phyloP scores from a whole-genome alignment of 2,329 filamentous ascomycete species.

The Colletotrichum sp. region DNA sequence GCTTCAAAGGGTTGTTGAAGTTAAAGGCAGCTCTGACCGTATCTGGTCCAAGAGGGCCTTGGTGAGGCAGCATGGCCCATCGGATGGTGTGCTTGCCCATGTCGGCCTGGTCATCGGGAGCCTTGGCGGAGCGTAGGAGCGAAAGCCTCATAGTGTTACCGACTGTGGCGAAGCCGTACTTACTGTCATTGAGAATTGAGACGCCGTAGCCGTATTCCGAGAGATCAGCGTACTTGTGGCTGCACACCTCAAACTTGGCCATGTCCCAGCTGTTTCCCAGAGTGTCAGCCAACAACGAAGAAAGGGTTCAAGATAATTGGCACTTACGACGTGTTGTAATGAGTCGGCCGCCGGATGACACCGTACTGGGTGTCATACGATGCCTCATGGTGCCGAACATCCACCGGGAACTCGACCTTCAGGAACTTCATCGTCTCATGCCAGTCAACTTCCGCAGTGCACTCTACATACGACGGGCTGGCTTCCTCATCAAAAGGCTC shows the following conservation, averaged over 20 bases:
- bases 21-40: conserved; percentile 69
- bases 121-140: conserved; percentile 69
- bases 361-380: conserved; percentile 74
- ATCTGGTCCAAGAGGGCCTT: conserved; percentile 56
- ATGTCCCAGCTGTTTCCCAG: conserved; percentile 62
- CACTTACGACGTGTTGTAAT: conserved; percentile 68
- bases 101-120: conserved; percentile 72
- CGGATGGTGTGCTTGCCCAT: conserved; percentile 71
- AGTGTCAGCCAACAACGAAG: fast-evolving
- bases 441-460: conserved; percentile 70
- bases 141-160: conserved; percentile 73
- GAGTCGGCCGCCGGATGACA: conserved; percentile 68
- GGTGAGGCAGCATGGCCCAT: conserved; percentile 71
- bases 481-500: conserved; percentile 36
- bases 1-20: conserved; percentile 68
- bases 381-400: conserved; percentile 68
- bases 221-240: conserved; percentile 76
- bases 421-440: conserved; percentile 73
- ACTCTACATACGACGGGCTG: conserved; percentile 57
- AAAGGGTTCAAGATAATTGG: fast-evolving
- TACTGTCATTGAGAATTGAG: conserved; percentile 72
- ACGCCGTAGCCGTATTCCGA: conserved; percentile 74
- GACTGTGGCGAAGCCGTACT: conserved; percentile 72
- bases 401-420: conserved; percentile 73
- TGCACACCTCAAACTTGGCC: conserved; percentile 82